Evolutionary conservation across 257 asterid genomes (phyloP), one percentile per base, ranked within the genome.

Genomic region (Solanum tarijense): DNA sequence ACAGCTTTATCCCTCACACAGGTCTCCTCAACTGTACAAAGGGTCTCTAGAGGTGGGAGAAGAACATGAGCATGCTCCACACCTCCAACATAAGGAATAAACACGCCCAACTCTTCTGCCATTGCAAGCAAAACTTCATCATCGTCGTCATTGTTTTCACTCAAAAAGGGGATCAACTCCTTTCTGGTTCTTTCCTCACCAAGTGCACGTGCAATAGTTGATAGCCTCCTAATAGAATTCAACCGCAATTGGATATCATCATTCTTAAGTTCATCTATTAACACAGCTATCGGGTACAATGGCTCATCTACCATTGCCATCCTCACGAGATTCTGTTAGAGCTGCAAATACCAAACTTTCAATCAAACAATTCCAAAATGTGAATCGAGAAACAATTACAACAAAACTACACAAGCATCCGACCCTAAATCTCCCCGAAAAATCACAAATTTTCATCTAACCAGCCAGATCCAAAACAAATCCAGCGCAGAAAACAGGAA

Each of bases 241-340:
- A 96, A 88, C 85, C 99, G 88, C 38, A 96, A 92, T 76, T 95
- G 99, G 89, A 95, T 95, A 85, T 96, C 99, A 32, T 96, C 99
- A 31, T 96, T 96, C 94, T 96, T 96, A 79, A 96, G 93, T 91
- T 96, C 98, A 31, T 96, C 98, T 88, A 96, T 96, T 29, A 96
- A 92, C 52, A 96, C 98, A 8, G 99, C 99, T 90, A 96, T 96
- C 14, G 99, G 99, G 75, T 96, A 95, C 89, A 96, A 90, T 76
- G 98, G 99, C 93, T 94, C 99, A 5, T 96, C 98, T 90, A 94
- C 98, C 97, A 93, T 94, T 76, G 99, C 88, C 99, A 95, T 96
- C 86, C 84, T 72, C 84, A 83, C 66, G 25, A 89, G 76, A 38
- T 39, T 68, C 72, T 62, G 84, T 55, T 83, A 78, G 68, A 74